Base-by-base conservation (phyloP, 2,329 filamentous ascomycete genomes). In the Ophiocordyceps camponoti-rufipedis region DNA sequence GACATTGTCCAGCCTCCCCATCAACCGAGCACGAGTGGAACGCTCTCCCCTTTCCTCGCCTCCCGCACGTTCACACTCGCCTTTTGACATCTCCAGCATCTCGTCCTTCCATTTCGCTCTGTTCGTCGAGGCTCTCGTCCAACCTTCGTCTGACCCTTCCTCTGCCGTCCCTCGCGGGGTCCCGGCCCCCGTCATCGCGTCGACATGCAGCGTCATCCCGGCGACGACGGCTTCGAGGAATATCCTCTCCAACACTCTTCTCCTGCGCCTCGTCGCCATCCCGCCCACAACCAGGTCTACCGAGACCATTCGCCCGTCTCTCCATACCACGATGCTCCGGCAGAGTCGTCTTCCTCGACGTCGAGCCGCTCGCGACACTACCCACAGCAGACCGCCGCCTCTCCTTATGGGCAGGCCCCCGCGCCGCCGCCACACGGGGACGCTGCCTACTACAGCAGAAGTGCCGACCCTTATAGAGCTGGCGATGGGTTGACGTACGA, bases 201-300 rank as follows among this genome's bases (percentile, higher is more conserved):
- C 35, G 35, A 29, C 50, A 64, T 64, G 61, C 54, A 57, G 52
- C 55, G 56, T 47, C 58, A 61, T 54, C 43, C 47, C 19, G 49
- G 48, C 18, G 51, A 55, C 43, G 58, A 61, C 48, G 55, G 55
- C 31, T 58, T 58, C 48, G 61, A 64, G 55, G 58, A 59, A 52
- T 57, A 62, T 38, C 59, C 59, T 46, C 56, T 63, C 42, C 60
- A 60, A 40, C 52, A 52, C 44, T 48, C 50, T 19, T 45, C 33
- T 44, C 33, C 38, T 50, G 45, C 46, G 52, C 55, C 48, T 51
- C 54, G 19, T 44, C 52, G 47, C 11, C 45, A 14, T 28, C 46
- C n/a, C 23, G 48, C 5, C 28, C 44, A 47, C 13, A 33, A 28
- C 16, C 44, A 41, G 33, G 45, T 44, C 31, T 43, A 35, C 18